phyloP scores from a whole-genome alignment of 78 protist genomes.

The Dictyostelium capitatum region DNA sequence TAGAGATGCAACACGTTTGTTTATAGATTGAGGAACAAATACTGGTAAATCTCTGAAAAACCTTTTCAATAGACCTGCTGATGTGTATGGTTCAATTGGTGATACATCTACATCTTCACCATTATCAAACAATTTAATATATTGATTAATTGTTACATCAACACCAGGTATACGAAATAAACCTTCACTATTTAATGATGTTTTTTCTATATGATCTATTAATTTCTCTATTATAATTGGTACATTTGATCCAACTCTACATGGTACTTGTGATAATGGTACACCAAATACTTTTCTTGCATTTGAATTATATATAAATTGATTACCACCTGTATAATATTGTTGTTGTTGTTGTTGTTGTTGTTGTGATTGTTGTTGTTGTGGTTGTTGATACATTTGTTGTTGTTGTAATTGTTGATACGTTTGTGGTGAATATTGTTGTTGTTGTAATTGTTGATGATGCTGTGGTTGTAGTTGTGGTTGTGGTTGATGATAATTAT shows the following conservation, averaged over 20 bases:
- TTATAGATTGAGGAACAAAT: conserved; percentile 63
- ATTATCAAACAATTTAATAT: conserved; percentile 42
- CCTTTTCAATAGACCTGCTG: conserved; percentile 75
- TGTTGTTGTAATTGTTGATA: background rate
- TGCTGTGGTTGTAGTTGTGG: background rate
- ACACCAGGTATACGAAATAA: conserved; percentile 71
- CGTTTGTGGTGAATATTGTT: background rate
- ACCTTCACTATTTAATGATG: conserved; percentile 49
- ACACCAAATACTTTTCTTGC: conserved; percentile 68
- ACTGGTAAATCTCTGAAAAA: conserved; percentile 75
- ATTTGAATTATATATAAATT: conserved; percentile 34
- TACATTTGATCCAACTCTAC: conserved; percentile 34
- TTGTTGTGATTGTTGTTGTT: background rate
- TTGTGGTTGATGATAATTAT: background rate
- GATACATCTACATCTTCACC: conserved; percentile 71
- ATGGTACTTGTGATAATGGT: conserved; percentile 46
- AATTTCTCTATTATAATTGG: conserved; percentile 72
- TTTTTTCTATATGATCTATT: conserved; percentile 52
- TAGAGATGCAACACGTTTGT: conserved; percentile 44
- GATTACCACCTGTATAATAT: background rate
- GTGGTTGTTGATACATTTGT: background rate
- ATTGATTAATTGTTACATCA: conserved; percentile 42
- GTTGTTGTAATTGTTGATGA: background rate
- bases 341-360: conserved; percentile 7
- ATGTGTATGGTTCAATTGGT: conserved; percentile 67